phyloP scores from a whole-genome alignment of 1,284 basidiomycete genomes.

The Puccinia horiana region DNA sequence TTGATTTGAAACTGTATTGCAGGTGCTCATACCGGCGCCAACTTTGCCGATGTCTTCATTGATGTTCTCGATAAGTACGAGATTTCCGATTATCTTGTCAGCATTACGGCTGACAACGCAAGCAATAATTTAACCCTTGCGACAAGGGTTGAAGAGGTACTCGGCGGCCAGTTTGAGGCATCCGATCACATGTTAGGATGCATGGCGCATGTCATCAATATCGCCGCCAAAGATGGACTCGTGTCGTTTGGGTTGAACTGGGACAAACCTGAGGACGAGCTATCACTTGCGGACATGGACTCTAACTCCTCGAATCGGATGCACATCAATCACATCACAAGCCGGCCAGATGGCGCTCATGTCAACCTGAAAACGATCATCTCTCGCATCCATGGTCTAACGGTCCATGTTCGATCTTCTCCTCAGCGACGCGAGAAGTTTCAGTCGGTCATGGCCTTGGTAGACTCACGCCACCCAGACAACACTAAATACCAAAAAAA shows the following conservation, averaged over 20 bases:
- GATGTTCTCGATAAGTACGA: not conserved
- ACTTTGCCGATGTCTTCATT: not conserved
- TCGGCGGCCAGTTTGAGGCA: not conserved
- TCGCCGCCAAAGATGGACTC: not conserved
- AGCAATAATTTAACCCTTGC: not conserved
- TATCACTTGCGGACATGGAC: not conserved
- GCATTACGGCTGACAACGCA: conserved; percentile 5
- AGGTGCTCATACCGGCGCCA: not conserved
- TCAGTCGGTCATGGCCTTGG: not conserved
- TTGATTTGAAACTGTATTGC: not conserved
- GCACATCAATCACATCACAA: not conserved
- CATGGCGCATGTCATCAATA: conserved; percentile 1
- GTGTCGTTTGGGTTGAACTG: not conserved
- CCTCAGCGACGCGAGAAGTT: conserved; percentile 7
- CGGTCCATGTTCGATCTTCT: not conserved
- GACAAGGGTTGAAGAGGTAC: not conserved
- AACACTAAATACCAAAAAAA: too few species aligned
- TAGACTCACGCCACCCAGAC: not conserved
- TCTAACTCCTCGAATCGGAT: not conserved
- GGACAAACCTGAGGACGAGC: not conserved
- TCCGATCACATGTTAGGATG: not conserved
- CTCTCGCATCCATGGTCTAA: not conserved
- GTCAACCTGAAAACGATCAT: not conserved
- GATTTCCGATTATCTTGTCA: not conserved
- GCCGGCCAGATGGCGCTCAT: not conserved